Percentiles rank a stretch among this genome's conserved stretches.
Evolutionary conservation across 148 eudicot genomes (phyloP).

Genomic region (Hydrangea macrophylla): DNA sequence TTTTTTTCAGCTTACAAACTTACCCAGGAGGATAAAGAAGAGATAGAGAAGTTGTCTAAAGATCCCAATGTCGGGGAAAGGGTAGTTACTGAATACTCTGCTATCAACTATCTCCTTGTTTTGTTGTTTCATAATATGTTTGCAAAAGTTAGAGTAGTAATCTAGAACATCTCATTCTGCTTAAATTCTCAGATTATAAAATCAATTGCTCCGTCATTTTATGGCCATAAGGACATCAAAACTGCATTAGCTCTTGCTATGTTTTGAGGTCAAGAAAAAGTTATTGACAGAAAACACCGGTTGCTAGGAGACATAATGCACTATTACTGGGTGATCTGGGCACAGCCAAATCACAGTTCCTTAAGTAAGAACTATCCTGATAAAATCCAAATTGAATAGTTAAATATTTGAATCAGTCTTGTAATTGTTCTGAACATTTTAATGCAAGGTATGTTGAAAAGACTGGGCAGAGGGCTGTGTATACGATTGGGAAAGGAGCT

Average conservation of each 20-base stretch:
- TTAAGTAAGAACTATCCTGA: constrained; percentile 52
- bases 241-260: constrained; percentile 96
- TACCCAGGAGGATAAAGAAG: constrained; percentile 95
- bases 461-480: constrained; percentile 94
- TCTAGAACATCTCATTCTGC: no score
- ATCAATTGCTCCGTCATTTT: constrained; percentile 95
- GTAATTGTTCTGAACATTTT: not conserved
- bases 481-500: constrained; percentile 98
- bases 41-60: constrained; percentile 82
- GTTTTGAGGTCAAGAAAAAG: constrained; percentile 97
- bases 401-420: not conserved
- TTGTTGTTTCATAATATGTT: not conserved
- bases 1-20: constrained; percentile 88
- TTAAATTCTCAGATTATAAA: constrained; percentile 57
- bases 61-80: constrained; percentile 94
- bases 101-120: not conserved
- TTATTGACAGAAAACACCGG: constrained; percentile 89
- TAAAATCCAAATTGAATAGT: not conserved
- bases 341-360: constrained; percentile 95
- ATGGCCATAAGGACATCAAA: constrained; percentile 96
- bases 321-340: constrained; percentile 97
- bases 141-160: no score
- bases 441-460: constrained; percentile 88
- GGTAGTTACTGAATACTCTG: constrained; percentile 30
- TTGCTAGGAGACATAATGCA: constrained; percentile 88